Base-by-base conservation (phyloP, 2,329 filamentous ascomycete genomes). In the Clonostachys sp. region DNA sequence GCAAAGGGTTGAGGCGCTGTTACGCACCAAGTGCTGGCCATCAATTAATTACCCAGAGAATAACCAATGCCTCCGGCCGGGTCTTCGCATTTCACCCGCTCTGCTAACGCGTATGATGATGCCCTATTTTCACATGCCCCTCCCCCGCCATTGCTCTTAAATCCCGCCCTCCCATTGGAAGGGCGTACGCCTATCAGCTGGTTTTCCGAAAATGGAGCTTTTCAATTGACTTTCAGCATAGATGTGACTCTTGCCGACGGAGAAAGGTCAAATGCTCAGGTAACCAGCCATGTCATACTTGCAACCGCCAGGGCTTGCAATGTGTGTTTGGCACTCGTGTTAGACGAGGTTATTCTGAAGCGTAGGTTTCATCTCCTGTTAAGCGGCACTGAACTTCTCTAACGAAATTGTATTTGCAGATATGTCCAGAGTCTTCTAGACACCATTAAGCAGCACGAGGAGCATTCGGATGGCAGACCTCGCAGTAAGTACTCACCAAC, bases 231-330 rank as follows among this genome's bases (percentile, higher is more conserved):
- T 13, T 18, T 33, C 3, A 20, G 38, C 7, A 17, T 34, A 58
- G 56, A 3, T 57, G 56, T 40, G 55, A 55, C 34, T 44, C 47
- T 10, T 61, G 59, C 36, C 55, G 59, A 4, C 53, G 53, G 16
- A 50, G 57, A 34, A 61, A 61, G 47, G 57, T 61, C 17, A 61
- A 61, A 44, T 61, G 59, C 34, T 60, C 59, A 4, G 59, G 59
- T 3, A 49, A 53, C 9, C 53, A 53, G 33, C 59, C 58, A 5
- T 61, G 59, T 38, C 47, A 49, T 13, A 55, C 55, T 12, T 61
- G 59, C 41, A 50, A 41, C 14, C 55, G 57, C 9, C 50, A 53
- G 9, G 54, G 56, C 2, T 45, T 57, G 12, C 49, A 57, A 9
- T 61, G 59, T 41, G 51, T 50, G 13, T 61, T 61, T 45, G 55